phyloP scores from a whole-genome alignment of 176 grass and related monocot species.

The Carex pumila region DNA sequence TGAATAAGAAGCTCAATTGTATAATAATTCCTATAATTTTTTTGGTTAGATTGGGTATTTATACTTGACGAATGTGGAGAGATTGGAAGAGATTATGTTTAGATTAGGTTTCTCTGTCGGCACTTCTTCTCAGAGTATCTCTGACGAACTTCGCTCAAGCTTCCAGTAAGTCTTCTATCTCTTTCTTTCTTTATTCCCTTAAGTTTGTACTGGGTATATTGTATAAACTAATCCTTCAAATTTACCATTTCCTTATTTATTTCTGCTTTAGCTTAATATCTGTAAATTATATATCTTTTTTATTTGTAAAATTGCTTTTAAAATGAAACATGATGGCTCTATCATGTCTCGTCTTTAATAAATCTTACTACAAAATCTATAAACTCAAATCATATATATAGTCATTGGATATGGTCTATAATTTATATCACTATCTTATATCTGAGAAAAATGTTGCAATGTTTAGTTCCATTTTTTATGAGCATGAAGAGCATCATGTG shows the following conservation, averaged over 20 bases:
- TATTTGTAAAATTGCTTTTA: not conserved
- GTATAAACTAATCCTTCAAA: not conserved
- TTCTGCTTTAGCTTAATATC: not conserved
- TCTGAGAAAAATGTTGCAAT: not conserved
- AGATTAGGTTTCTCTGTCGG: slow-evolving; percentile 86
- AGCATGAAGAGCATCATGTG: not conserved
- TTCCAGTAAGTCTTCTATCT: slow-evolving; percentile 42
- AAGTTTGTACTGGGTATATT: not conserved
- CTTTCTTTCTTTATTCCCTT: not conserved
- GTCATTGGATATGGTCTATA: not conserved
- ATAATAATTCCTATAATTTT: not conserved
- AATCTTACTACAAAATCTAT: not conserved
- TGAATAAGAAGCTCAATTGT: not conserved
- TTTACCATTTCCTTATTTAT: not conserved
- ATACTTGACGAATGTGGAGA: slow-evolving; percentile 83
- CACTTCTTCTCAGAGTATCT: slow-evolving; percentile 71
- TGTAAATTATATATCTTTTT: not conserved
- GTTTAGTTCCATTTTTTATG: not conserved
- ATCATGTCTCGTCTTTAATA: not conserved
- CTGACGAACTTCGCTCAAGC: slow-evolving; percentile 53
- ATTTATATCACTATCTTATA: not conserved
- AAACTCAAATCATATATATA: not conserved
- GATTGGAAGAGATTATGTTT: slow-evolving; percentile 87
- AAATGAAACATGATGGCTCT: not conserved
- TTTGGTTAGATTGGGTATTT: slow-evolving; percentile 77